phyloP scores from a whole-genome alignment of 345 rosid genomes.

The Laguncularia racemosa region DNA sequence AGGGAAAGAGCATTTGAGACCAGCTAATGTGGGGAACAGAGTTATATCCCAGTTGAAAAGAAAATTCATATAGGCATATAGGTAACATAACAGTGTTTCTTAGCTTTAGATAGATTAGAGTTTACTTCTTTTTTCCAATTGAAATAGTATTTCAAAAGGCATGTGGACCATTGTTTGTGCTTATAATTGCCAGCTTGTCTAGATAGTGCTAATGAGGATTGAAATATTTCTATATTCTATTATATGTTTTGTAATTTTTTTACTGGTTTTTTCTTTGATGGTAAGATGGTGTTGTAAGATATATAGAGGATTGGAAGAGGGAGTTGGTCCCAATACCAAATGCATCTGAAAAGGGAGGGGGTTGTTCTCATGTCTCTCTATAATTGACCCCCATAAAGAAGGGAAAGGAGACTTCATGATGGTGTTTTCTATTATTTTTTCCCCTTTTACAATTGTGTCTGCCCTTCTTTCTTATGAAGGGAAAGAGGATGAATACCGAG shows the following conservation, averaged over 20 bases:
- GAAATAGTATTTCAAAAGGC: constrained; percentile 16
- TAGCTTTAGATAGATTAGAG: constrained; percentile 17
- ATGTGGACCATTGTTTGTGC: constrained; percentile 33
- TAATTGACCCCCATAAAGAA: constrained; percentile 27
- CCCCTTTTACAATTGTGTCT: constrained; percentile 13
- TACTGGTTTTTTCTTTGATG: constrained; percentile 2
- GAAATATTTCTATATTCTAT: constrained; percentile 4
- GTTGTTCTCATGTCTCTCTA: constrained; percentile 21
- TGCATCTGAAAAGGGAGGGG: constrained; percentile 23
- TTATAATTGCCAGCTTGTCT: constrained; percentile 25
- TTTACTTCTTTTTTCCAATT: constrained; percentile 20
- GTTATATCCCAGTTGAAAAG: constrained; percentile 48
- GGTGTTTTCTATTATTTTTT: constrained; percentile 18
- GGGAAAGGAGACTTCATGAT: constrained; percentile 25
- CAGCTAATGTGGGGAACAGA: constrained; percentile 68
- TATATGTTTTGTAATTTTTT: neutral
- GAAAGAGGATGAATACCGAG: constrained; percentile 7
- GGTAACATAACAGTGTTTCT: constrained; percentile 34
- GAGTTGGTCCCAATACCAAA: constrained; percentile 22
- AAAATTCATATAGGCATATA: constrained; percentile 17
- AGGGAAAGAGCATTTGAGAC: constrained; percentile 23
- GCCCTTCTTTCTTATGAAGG: constrained; percentile 11
- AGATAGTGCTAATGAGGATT: constrained; percentile 25
- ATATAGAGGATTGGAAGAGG: constrained; percentile 7
- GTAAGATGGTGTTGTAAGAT: constrained; percentile 22